Percentiles rank a stretch among this genome's conserved stretches.
phyloP scores from a whole-genome alignment of 2,329 filamentous ascomycete genomes.

The Cytospora piceicola region DNA sequence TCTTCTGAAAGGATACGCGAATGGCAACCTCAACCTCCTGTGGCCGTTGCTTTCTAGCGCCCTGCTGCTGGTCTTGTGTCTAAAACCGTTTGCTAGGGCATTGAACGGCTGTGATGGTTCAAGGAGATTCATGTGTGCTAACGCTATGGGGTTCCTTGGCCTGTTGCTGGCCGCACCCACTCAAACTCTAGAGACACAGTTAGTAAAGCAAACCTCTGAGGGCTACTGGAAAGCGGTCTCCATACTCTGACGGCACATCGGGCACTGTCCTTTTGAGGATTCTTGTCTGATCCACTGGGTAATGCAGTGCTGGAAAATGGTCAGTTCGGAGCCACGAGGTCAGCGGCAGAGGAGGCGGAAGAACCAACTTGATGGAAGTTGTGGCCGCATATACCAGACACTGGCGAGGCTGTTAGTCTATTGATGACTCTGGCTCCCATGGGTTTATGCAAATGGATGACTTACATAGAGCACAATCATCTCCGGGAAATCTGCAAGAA shows the following conservation, averaged over 20 bases:
- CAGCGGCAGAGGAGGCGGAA: slow-evolving; percentile 35
- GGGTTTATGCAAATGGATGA: slow-evolving; percentile 33
- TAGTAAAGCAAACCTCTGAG: background rate
- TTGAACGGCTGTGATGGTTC: background rate
- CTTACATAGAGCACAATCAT: slow-evolving; percentile 90
- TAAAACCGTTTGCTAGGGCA: background rate
- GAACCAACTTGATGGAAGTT: slow-evolving; percentile 92
- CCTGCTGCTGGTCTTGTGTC: background rate
- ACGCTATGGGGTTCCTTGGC: slow-evolving; percentile 25
- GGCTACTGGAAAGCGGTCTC: slow-evolving; percentile 15
- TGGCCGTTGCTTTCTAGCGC: background rate
- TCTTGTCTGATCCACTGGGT: slow-evolving; percentile 96
- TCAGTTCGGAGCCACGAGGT: background rate
- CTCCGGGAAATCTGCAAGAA: slow-evolving; percentile 95
- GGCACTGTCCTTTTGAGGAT: slow-evolving; percentile 88
- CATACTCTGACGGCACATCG: slow-evolving; percentile 95
- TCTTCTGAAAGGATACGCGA: background rate
- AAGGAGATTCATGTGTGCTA: slow-evolving; percentile 6
- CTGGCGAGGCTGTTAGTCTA: slow-evolving; percentile 48
- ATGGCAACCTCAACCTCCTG: background rate
- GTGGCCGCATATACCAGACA: slow-evolving; percentile 95
- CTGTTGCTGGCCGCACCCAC: slow-evolving; percentile 37
- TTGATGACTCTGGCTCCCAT: background rate
- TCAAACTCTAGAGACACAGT: slow-evolving; percentile 39
- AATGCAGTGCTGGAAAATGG: slow-evolving; percentile 77